These are phyloP conservation scores for Neurospora africana DNA, from an alignment of 495 filamentous ascomycete genomes.

Conservation along the genomic window DNA sequence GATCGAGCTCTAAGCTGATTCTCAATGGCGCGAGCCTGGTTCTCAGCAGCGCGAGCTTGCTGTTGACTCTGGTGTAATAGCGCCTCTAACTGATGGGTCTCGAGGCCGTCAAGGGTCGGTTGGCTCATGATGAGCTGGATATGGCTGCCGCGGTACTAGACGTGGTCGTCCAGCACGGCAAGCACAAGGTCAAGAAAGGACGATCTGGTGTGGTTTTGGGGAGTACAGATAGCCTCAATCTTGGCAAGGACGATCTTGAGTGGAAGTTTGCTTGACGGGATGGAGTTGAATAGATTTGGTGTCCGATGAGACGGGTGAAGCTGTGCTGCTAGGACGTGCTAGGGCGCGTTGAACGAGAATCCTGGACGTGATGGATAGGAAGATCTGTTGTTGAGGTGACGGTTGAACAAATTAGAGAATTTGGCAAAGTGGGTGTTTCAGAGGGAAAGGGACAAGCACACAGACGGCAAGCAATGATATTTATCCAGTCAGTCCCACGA, in stretches of 20 bases:
- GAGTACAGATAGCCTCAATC: background rate
- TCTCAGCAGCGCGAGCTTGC: conserved; percentile 8
- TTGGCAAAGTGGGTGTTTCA: conserved; percentile 17
- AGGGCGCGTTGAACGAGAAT: conserved; percentile 2
- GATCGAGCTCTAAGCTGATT: conserved; percentile 14
- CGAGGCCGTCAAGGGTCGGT: background rate
- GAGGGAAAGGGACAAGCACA: conserved; percentile 13
- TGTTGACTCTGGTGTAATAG: conserved; percentile 9
- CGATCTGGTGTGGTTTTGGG: background rate
- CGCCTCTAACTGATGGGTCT: conserved; percentile 9
- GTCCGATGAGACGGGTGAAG: background rate
- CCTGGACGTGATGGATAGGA: conserved; percentile 12
- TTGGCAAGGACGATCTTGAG: background rate
- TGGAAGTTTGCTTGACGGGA: conserved; percentile 1
- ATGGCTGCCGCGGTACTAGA: background rate
- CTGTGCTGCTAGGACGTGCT: background rate
- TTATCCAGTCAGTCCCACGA: conserved; percentile 21
- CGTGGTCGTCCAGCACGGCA: background rate
- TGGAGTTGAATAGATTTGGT: background rate
- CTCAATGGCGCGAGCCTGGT: conserved; percentile 6
- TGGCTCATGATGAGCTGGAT: conserved; percentile 15
- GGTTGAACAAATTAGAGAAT: conserved; percentile 7
- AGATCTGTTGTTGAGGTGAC: conserved; percentile 1
- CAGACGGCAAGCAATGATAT: conserved; percentile 17
- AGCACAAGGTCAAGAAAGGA: background rate